A percentile compares a stretch with the other conserved stretches of the same genome.
These are phyloP conservation scores for Ophiosphaerella herpotricha DNA, from an alignment of 2,329 filamentous ascomycete species.

Conservation along the genomic window DNA sequence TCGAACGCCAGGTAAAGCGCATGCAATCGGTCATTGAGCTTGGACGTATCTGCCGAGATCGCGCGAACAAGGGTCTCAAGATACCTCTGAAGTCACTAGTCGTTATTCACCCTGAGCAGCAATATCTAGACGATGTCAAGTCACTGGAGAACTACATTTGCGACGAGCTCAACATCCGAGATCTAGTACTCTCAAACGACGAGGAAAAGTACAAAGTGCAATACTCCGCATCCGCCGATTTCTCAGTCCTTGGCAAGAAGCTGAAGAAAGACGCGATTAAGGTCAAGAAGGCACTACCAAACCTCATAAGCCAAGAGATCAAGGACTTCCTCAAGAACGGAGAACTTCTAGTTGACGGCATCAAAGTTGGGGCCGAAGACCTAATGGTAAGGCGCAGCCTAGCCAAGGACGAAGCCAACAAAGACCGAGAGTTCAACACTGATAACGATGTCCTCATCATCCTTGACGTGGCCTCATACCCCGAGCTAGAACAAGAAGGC, in stretches of 20 bases:
- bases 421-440: slow-evolving; percentile 82
- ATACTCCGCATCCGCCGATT: slow-evolving; percentile 88
- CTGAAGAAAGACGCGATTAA: slow-evolving; percentile 91
- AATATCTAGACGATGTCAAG: slow-evolving; percentile 85
- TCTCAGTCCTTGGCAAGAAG: slow-evolving; percentile 94
- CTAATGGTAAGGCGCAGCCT: slow-evolving; percentile 80
- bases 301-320: slow-evolving; percentile 77
- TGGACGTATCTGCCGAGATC: slow-evolving; percentile 82
- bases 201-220: slow-evolving; percentile 91
- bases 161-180: slow-evolving; percentile 89
- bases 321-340: slow-evolving; percentile 75
- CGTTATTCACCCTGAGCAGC: slow-evolving; percentile 80
- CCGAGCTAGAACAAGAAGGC: slow-evolving; percentile 86
- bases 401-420: slow-evolving; percentile 70
- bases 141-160: slow-evolving; percentile 86
- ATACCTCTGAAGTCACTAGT: slow-evolving; percentile 87
- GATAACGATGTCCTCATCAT: slow-evolving; percentile 90
- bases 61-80: slow-evolving; percentile 82
- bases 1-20: slow-evolving; percentile 82
- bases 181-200: slow-evolving; percentile 81
- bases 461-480: slow-evolving; percentile 79
- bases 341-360: slow-evolving; percentile 82
- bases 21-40: slow-evolving; percentile 98
- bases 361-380: slow-evolving; percentile 80
- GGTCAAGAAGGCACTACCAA: slow-evolving; percentile 88